Conservation (phyloP, 345 rosid species). For the Eucalyptus cladocalyx region DNA sequence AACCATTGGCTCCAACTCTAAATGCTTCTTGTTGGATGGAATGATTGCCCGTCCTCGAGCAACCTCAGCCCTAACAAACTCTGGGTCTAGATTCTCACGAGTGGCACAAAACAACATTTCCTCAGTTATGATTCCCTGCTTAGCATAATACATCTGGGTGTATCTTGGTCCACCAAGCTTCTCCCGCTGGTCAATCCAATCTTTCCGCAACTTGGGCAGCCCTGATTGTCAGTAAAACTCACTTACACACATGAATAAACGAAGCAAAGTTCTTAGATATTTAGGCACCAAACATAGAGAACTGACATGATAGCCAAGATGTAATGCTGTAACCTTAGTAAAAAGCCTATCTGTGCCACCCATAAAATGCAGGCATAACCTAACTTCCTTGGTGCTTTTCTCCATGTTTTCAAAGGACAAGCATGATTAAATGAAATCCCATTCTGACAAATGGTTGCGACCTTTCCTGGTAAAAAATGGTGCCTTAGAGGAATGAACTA, state of each 20-base stretch:
- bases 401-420: background rate
- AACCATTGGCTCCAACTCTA: slow-evolving; percentile 94
- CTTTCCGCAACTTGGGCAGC: slow-evolving; percentile 78
- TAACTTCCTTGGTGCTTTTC: background rate
- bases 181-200: slow-evolving; percentile 79
- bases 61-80: slow-evolving; percentile 94
- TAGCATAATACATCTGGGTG: slow-evolving; percentile 98
- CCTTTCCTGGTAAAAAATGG: background rate
- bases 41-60: slow-evolving; percentile 96
- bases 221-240: slow-evolving; percentile 34
- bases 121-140: slow-evolving; percentile 93
- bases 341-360: background rate
- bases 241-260: background rate
- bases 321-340: background rate
- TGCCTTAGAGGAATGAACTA: background rate
- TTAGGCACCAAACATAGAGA: background rate
- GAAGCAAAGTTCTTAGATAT: background rate
- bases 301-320: background rate
- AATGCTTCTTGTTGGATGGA: slow-evolving; percentile 94
- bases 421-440: background rate
- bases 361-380: background rate
- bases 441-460: background rate
- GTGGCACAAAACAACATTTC: slow-evolving; percentile 88
- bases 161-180: slow-evolving; percentile 68
- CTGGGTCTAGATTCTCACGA: slow-evolving; percentile 95